These are phyloP conservation scores for Lizonia empirigonia DNA, from an alignment of 2,329 filamentous ascomycete genomes.

Conservation along the genomic window DNA sequence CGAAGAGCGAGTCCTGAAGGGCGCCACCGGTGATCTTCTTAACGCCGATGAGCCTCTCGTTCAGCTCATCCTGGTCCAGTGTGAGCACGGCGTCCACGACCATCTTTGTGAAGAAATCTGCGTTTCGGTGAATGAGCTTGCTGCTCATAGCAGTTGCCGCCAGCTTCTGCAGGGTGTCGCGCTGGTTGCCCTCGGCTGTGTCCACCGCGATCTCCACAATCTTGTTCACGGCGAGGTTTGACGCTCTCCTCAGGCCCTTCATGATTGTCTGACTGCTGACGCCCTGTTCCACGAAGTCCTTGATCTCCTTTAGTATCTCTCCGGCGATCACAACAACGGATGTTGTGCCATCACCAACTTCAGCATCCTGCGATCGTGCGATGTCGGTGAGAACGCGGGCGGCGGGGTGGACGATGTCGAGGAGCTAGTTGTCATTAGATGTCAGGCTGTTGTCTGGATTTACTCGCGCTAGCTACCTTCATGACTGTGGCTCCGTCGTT, in stretches of 20 bases:
- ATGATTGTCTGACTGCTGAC: constrained; percentile 97
- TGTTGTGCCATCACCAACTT: constrained; percentile 97
- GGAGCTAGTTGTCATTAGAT: constrained; percentile 64
- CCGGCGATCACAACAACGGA: constrained; percentile 97
- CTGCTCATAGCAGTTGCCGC: constrained; percentile 98
- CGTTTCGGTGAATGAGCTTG: constrained; percentile 98
- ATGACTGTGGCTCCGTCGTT: constrained; percentile 99
- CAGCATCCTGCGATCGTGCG: constrained; percentile 96
- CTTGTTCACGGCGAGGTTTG: constrained; percentile 93
- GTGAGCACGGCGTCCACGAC: constrained; percentile 96
- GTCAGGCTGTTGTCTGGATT: background rate
- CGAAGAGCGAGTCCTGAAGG: constrained; percentile 92
- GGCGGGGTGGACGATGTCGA: constrained; percentile 97
- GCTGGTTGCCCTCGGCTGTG: constrained; percentile 79
- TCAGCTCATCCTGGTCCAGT: constrained; percentile 93
- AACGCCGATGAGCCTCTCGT: constrained; percentile 96
- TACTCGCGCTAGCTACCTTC: constrained; percentile 68
- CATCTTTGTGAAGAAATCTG: constrained; percentile 96
- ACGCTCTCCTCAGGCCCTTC: constrained; percentile 89
- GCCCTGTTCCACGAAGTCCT: constrained; percentile 93
- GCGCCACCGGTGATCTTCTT: constrained; percentile 98
- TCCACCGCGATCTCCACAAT: constrained; percentile 95
- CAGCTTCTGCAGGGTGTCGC: constrained; percentile 86
- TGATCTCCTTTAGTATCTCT: constrained; percentile 95
- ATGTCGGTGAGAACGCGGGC: constrained; percentile 98